Base-by-base conservation (phyloP, 352 stramenopile genomes). In the Aphanomyces astaci region DNA sequence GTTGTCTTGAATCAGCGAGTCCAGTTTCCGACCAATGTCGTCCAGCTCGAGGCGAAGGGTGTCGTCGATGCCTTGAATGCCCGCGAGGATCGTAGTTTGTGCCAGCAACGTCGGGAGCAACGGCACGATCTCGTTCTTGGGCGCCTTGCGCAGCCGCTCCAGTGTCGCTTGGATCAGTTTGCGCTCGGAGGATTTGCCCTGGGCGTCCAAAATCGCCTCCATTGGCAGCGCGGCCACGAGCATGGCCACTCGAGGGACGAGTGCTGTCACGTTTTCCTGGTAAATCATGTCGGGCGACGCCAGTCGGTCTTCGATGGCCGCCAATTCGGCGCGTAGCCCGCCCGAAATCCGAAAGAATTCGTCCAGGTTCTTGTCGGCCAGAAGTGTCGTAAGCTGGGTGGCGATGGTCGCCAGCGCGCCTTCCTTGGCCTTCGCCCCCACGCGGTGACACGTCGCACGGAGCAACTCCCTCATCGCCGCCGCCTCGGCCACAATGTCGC, bases 321-420 rank as follows among this genome's bases (percentile, higher is more conserved):
- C 76, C 10, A 97, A 71, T 39, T 95, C 88, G 2, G 59, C 57
- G n/a, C 87, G 89, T 22, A 96, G 77, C 0, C 84, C 89, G 0
- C 87, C 89, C 19, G 82, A 78, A 31, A 77, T 77, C 55, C 87
- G 79, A 52, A 95, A 96, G 55, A 96, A 93, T 11, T 94, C 87
- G 54, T 93, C 85, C 30, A 95, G 74, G 1, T 75, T 73, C 0
- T 76, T 66, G 40, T 88, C 80, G 28, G 63, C 63, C 4, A 92
- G 64, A 24, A 86, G 45, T 10, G 48, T 24, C 17, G 57, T 64
- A n/a, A 91, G 68, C 27, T 59, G 73, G 9, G 49, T 45, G 10
- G 75, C 80, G 13, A 73, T 72, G 5, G 64, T 13, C 4, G 64
- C 70, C 39, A 90, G 77, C 1, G 81, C 73, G 59, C 80, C 81